Percentiles rank a stretch among this genome's conserved stretches.
Conservation (phyloP, 352 stramenopile genomes). For the Phytophthora sojae region DNA sequence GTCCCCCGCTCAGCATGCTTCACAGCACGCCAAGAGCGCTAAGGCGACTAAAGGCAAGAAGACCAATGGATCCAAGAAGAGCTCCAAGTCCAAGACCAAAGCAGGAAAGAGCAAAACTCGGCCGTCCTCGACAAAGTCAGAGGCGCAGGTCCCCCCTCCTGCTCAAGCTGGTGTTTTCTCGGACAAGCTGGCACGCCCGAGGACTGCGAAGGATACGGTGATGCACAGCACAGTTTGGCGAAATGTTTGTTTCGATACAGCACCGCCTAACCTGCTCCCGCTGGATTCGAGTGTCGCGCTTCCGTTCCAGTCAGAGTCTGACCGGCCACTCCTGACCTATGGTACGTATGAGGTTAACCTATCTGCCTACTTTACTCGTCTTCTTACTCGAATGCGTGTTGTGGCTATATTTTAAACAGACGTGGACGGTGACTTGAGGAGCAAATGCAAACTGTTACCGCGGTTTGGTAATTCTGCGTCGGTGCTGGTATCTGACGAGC, state of each 20-base stretch:
- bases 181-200: conserved; percentile 39
- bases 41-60: conserved; percentile 23
- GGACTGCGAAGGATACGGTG: conserved; percentile 47
- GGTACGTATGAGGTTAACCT: conserved; percentile 33
- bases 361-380: not conserved
- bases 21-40: not conserved
- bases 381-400: conserved; percentile 2
- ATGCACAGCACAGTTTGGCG: conserved; percentile 59
- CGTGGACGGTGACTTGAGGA: conserved; percentile 44
- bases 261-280: conserved; percentile 44
- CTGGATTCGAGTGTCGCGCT: conserved; percentile 16
- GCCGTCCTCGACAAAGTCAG: conserved; percentile 29
- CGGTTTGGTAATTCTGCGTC: conserved; percentile 55
- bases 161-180: conserved; percentile 27
- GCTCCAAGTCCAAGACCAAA: conserved; percentile 23
- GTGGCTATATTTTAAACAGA: conserved; percentile 41
- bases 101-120: conserved; percentile 24
- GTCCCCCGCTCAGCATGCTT: not conserved
- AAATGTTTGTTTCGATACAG: conserved; percentile 48
- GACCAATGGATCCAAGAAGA: conserved; percentile 6
- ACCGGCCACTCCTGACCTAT: conserved; percentile 48
- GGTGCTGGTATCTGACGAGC: conserved; percentile 11
- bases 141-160: conserved; percentile 3
- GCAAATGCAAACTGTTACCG: conserved; percentile 55
- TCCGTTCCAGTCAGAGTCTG: conserved; percentile 41